phyloP scores from a whole-genome alignment of 1,139 yeast genomes.

The Sugiyamaella neomexicana region DNA sequence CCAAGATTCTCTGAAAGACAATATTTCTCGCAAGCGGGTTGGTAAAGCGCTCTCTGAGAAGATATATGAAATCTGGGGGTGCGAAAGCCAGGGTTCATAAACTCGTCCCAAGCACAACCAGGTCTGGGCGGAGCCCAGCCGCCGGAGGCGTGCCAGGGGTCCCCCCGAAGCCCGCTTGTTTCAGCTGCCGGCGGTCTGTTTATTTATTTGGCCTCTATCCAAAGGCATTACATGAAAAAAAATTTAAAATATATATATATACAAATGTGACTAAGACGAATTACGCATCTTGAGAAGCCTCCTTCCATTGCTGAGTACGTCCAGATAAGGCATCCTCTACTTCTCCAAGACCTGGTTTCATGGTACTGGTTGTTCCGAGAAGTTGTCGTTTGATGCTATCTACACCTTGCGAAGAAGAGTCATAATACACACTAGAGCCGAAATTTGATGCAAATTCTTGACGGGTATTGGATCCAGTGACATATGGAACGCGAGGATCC shows the following conservation, averaged over 20 bases:
- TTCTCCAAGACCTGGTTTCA: conserved; percentile 52
- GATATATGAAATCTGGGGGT: conserved; percentile 64
- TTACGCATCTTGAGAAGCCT: not conserved
- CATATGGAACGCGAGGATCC: conserved; percentile 18
- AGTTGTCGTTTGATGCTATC: conserved; percentile 25
- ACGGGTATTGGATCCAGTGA: conserved; percentile 16
- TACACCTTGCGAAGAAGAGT: conserved; percentile 14
- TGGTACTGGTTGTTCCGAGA: conserved; percentile 39
- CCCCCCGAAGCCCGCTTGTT: no score
- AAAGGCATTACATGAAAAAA: conserved; percentile 2
- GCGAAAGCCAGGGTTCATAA: not conserved
- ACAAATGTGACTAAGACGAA: not conserved
- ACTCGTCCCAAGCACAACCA: no score
- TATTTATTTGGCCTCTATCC: not conserved
- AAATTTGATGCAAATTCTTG: conserved; percentile 15
- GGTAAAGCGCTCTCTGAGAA: conserved; percentile 60
- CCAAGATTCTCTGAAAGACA: conserved; percentile 47
- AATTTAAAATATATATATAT: conserved; percentile 7
- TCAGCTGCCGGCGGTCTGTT: no score
- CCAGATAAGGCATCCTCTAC: conserved; percentile 44
- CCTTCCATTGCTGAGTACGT: conserved; percentile 21
- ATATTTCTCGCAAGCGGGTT: conserved; percentile 62
- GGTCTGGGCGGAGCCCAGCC: no score
- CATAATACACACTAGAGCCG: conserved; percentile 18
- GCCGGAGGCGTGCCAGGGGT: no score